These are phyloP conservation scores for Knoxia roxburghii DNA, from an alignment of 257 asterid genomes.

Conservation along the genomic window DNA sequence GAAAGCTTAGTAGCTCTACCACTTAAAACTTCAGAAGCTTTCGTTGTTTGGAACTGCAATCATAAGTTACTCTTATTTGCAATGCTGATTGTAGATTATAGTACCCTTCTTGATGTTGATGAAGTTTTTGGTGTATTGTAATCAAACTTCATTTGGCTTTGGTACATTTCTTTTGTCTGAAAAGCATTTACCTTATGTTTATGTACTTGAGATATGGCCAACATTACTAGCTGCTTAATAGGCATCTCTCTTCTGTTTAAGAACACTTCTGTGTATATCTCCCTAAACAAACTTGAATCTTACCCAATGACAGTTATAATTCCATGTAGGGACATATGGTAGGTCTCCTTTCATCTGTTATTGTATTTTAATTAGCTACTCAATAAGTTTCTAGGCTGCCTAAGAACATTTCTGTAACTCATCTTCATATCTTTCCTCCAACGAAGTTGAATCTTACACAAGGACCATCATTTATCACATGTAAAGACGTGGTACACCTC, in stretches of 20 bases:
- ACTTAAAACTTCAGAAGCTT: neutral
- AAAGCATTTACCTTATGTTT: too few relatives aligned
- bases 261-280: neutral
- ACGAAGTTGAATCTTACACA: neutral
- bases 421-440: neutral
- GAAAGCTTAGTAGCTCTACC: neutral
- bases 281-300: neutral
- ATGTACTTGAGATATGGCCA: neutral
- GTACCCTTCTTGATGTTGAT: too few relatives aligned
- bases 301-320: neutral
- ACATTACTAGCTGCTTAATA: neutral
- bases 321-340: neutral
- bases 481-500: neutral
- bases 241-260: neutral
- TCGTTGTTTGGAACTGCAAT: neutral
- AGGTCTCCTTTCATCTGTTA: neutral
- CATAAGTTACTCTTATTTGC: too few relatives aligned
- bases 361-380: too few relatives aligned
- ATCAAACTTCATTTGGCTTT: too few relatives aligned
- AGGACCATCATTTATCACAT: neutral
- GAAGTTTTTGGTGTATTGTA: too few relatives aligned
- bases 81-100: too few relatives aligned
- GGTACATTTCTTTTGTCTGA: too few relatives aligned
- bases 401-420: neutral
- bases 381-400: neutral